phyloP scores from a whole-genome alignment of 2,329 filamentous ascomycete species.

The Alternaria sp. region DNA sequence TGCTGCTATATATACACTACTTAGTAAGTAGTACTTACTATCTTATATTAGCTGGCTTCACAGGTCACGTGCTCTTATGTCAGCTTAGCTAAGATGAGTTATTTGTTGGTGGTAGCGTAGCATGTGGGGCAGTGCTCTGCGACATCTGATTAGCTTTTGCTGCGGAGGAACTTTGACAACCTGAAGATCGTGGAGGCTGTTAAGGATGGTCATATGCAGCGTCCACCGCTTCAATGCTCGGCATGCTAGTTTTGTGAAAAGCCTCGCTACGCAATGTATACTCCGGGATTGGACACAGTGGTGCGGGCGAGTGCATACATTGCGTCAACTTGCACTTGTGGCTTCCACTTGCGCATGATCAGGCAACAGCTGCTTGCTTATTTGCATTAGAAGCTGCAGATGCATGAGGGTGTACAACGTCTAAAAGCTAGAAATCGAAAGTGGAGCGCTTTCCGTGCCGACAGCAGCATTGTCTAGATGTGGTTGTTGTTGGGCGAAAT shows the following conservation, averaged over 20 bases:
- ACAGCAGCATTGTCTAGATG: neutral
- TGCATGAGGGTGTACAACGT: neutral
- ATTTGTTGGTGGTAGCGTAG: too few relatives aligned
- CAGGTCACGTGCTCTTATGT: too few relatives aligned
- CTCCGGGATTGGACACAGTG: too few relatives aligned
- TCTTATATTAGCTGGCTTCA: too few relatives aligned
- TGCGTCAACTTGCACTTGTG: neutral
- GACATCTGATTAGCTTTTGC: neutral
- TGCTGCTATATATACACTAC: too few relatives aligned
- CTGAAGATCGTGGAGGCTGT: neutral
- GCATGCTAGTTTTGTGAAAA: neutral
- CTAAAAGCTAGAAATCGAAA: neutral
- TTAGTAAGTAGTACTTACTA: too few relatives aligned
- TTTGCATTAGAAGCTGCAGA: neutral
- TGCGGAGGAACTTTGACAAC: neutral
- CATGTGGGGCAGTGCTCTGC: too few relatives aligned
- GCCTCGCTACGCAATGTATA: neutral
- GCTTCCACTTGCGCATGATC: neutral
- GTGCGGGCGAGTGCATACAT: too few relatives aligned
- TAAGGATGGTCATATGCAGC: neutral
- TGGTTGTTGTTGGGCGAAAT: neutral
- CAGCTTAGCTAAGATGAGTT: too few relatives aligned
- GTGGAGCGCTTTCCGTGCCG: neutral
- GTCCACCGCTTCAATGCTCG: neutral
- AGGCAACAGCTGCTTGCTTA: neutral